Percentiles rank a stretch among this genome's conserved stretches.
Conservation (phyloP, 371 early-diverging fungal genomes). For the Neoconidiobolus thromboides region DNA sequence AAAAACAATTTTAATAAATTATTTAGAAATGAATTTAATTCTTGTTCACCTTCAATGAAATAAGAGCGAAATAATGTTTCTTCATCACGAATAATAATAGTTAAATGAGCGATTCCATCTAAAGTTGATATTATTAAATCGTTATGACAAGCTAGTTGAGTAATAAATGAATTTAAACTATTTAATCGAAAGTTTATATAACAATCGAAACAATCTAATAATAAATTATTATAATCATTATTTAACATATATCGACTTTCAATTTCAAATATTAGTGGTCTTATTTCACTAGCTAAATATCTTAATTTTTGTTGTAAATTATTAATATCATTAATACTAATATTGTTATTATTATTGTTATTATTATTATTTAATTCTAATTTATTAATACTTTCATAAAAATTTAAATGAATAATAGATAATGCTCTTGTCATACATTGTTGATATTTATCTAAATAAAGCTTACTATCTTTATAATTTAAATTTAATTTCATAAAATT, state of each 20-base stretch:
- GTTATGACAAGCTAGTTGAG: no score
- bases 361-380: neutral
- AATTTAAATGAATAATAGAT: neutral
- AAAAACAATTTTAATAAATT: neutral
- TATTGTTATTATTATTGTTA: neutral
- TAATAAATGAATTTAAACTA: no score
- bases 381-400: neutral
- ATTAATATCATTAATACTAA: neutral
- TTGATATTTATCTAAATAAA: neutral
- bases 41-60: neutral
- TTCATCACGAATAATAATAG: neutral
- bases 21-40: neutral
- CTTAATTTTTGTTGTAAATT: neutral
- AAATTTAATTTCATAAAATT: neutral
- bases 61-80: neutral
- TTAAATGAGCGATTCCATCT: neutral
- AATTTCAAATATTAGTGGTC: neutral
- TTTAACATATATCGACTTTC: neutral
- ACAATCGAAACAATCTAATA: no score
- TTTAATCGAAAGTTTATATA: no score
- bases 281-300: neutral
- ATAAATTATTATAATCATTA: no score
- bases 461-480: neutral
- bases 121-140: neutral
- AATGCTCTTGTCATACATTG: neutral